phyloP scores from a whole-genome alignment of 352 stramenopile genomes.

The Phytophthora europaea region DNA sequence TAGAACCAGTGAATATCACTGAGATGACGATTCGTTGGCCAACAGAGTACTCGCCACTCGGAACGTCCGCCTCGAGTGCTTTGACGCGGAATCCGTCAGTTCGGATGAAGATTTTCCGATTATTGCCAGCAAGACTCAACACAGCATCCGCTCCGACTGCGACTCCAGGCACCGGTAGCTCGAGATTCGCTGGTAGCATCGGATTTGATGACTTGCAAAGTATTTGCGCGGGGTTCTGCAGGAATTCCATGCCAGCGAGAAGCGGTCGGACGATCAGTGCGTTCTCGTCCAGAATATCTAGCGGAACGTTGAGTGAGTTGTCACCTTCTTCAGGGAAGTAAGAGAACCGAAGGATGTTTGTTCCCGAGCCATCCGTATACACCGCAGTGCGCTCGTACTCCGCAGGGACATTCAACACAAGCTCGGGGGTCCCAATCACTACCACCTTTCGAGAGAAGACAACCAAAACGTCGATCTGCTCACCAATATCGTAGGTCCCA shows the following conservation, averaged over 20 bases:
- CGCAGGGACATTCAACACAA: constrained; percentile 63
- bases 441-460: constrained; percentile 66
- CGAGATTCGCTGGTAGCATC: constrained; percentile 47
- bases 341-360: constrained; percentile 55
- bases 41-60: constrained; percentile 63
- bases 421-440: constrained; percentile 47
- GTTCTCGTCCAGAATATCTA: constrained; percentile 55
- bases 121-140: constrained; percentile 69
- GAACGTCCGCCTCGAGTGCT: constrained; percentile 42
- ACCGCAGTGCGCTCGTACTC: constrained; percentile 48
- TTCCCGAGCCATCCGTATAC: constrained; percentile 62
- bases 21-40: constrained; percentile 66
- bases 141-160: constrained; percentile 59
- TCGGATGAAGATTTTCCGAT: constrained; percentile 66
- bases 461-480: constrained; percentile 61
- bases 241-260: constrained; percentile 35
- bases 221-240: constrained; percentile 47
- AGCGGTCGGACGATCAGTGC: constrained; percentile 60
- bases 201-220: constrained; percentile 49
- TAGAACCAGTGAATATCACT: constrained; percentile 54
- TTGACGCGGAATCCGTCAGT: constrained; percentile 67
- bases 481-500: constrained; percentile 74
- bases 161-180: constrained; percentile 55
- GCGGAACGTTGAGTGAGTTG: constrained; percentile 46
- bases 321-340: constrained; percentile 60